Base-by-base conservation (phyloP, 2,329 filamentous ascomycete genomes). In the Cryphonectria japonica region DNA sequence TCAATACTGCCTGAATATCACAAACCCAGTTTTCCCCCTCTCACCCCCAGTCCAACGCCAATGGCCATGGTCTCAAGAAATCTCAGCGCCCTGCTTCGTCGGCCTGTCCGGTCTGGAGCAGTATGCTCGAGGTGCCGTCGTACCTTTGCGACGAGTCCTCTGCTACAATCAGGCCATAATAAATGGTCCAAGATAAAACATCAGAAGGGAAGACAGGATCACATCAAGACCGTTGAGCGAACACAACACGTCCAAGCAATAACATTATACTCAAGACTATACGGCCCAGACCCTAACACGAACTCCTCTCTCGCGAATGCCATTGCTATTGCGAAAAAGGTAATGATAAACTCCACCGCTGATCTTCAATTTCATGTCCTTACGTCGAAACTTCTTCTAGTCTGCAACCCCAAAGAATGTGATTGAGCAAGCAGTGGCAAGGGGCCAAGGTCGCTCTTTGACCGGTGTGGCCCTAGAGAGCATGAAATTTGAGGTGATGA, bases 141-240 rank as follows among this genome's bases (percentile, higher is more conserved):
- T 68, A 77, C 80, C 50, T 85, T 91, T 72, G 80, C 80, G 69
- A 83, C 83, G 22, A 85, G 83, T 22, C 74, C 84, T 11, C 71
- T 76, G 9, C 77, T 82, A 19, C 81, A 82, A 72, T 91, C 92
- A 34, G 94, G 94, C 19, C 94, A 97, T 82, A 97, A 92, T 81
- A 92, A 94, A 79, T 99, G 96, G 96, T 94, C 94, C 71, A 97
- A 96, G 78, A 98, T 98, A 82, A 93, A 92, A 78, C 96, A 98
- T 81, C 94, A 96, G 80, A 99, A 99, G 82, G 94, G 92, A 67
- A 93, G 91, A 73, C 92, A 91, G 71, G 96, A 99, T 80, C 87
- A 87, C 71, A 91, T 91, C 76, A 97, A 95, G 82, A 93, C 90
- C 81, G 87, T 87, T 60, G 86, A 91, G 75, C 91, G 94, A 41